Base-by-base conservation (phyloP, 805 yeast genomes). In the Lipomyces mesembrius region DNA sequence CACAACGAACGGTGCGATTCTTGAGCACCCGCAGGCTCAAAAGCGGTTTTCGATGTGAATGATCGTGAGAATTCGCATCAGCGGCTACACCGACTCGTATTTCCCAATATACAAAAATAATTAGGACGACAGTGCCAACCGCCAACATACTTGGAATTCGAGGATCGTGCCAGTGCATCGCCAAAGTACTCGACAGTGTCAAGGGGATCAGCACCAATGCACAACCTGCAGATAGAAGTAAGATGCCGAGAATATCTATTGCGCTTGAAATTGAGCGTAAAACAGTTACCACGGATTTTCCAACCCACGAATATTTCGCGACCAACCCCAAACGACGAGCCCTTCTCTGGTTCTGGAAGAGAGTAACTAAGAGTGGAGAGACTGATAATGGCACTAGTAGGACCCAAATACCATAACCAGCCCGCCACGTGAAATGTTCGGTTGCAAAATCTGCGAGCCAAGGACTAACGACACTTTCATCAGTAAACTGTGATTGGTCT, bases 1-100 rank as follows among this genome's bases (percentile, higher is more conserved):
- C 88, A n/a, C 88, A 78, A 87, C 88, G 86, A 29, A 88, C 86
- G 67, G 89, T 88, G 71, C 89, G 83, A 75, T 88, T 89, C 67
- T 80, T 85, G 73, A 88, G 73, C 65, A 88, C 78, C 4, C 77
- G 74, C 65, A 79, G 79, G 34, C 91, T 90, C 20, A 85, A 77
- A 57, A 88, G 75, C 35, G 92, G 92, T 70, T 81, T 62, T 17
- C 73, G 72, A 6, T 60, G 62, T 29, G 57, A 14, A 25, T 57
- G 56, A 22, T 61, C 61, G 37, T 61, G 64, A 1, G 68, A 57
- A 51, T 62, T n/a, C 2, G 62, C 51, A 27, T 55, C 68, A 3
- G 60, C 62, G 14, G 37, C 56, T n/a, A 37, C 78, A 60, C 77
- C 80, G n/a, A 90, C 84, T 62, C 78, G 80, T 32, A 75, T 65